Evolutionary conservation across 352 stramenopile genomes (phyloP).

Genomic region (Elongisporangium prolatum): DNA sequence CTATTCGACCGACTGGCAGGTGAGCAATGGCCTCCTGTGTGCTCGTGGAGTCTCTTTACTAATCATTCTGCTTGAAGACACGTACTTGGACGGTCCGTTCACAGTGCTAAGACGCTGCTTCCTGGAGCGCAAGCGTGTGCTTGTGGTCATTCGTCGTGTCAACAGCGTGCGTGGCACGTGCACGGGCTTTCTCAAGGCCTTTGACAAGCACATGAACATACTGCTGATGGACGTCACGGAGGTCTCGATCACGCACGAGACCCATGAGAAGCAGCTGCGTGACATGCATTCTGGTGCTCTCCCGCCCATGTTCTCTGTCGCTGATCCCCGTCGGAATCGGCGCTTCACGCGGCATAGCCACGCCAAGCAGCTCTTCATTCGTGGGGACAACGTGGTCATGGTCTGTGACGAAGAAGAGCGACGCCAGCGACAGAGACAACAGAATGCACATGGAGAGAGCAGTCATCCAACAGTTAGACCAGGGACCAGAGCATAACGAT

Average conservation of each 20-base stretch:
- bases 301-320: conserved; percentile 36
- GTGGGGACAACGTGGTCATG: conserved; percentile 90
- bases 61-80: conserved; percentile 29
- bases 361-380: conserved; percentile 87
- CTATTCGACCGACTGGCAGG: conserved; percentile 58
- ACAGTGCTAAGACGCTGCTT: conserved; percentile 78
- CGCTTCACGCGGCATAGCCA: conserved; percentile 34
- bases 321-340: conserved; percentile 36
- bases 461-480: not conserved
- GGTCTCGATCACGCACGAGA: conserved; percentile 35
- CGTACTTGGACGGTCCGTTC: conserved; percentile 83
- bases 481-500: not conserved
- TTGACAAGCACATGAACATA: conserved; percentile 95
- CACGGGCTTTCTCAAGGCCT: conserved; percentile 89
- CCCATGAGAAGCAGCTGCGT: conserved; percentile 23
- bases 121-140: conserved; percentile 67
- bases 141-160: conserved; percentile 87
- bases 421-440: not conserved
- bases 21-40: conserved; percentile 8
- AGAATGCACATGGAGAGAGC: not conserved
- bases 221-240: conserved; percentile 90
- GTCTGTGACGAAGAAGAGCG: not conserved
- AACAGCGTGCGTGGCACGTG: conserved; percentile 90
- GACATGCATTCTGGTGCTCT: conserved; percentile 29
- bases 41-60: conserved; percentile 4